Evolutionary conservation across 441 rosid species (phyloP).

Genomic region (Croton laevigatus): DNA sequence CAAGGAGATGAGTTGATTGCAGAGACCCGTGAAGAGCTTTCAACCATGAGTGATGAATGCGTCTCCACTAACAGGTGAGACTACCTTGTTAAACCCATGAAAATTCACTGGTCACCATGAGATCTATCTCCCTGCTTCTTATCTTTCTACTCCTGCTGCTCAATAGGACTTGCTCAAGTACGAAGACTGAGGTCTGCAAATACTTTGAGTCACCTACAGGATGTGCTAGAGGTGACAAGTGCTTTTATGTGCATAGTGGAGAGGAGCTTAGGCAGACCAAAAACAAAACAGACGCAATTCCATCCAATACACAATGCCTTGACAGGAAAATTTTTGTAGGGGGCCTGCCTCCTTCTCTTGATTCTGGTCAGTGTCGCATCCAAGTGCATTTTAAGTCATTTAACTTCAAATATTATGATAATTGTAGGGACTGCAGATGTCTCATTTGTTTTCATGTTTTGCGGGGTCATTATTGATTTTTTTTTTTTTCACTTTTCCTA

Average conservation of each 20-base stretch:
- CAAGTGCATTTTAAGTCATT: slow-evolving; percentile 7
- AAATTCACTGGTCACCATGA: slow-evolving; percentile 6
- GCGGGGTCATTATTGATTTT: not conserved
- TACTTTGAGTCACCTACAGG: slow-evolving; percentile 45
- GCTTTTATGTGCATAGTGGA: slow-evolving; percentile 45
- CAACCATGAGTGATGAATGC: slow-evolving; percentile 35
- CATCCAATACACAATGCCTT: slow-evolving; percentile 17
- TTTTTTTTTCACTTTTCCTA: slow-evolving; percentile 17
- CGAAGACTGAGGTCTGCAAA: slow-evolving; percentile 42
- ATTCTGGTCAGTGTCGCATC: slow-evolving; percentile 47
- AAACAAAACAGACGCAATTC: slow-evolving; percentile 24
- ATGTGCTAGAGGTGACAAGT: slow-evolving; percentile 48
- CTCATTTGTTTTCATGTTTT: not conserved
- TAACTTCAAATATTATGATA: slow-evolving; percentile 1
- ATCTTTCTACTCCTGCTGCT: slow-evolving; percentile 17
- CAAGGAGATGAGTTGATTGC: slow-evolving; percentile 37
- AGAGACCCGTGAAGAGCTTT: slow-evolving; percentile 34
- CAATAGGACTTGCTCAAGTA: slow-evolving; percentile 29
- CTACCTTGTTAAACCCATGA: slow-evolving; percentile 14
- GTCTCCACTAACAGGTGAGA: slow-evolving; percentile 37
- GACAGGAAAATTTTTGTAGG: slow-evolving; percentile 54
- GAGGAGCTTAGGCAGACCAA: slow-evolving; percentile 37
- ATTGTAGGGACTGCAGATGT: not conserved
- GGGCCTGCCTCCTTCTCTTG: slow-evolving; percentile 48
- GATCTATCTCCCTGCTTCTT: slow-evolving; percentile 8